Evolutionary conservation across 495 filamentous ascomycete genomes (phyloP), one percentile per base, ranked within the genome.

Genomic region (Penicillium pancosmium): DNA sequence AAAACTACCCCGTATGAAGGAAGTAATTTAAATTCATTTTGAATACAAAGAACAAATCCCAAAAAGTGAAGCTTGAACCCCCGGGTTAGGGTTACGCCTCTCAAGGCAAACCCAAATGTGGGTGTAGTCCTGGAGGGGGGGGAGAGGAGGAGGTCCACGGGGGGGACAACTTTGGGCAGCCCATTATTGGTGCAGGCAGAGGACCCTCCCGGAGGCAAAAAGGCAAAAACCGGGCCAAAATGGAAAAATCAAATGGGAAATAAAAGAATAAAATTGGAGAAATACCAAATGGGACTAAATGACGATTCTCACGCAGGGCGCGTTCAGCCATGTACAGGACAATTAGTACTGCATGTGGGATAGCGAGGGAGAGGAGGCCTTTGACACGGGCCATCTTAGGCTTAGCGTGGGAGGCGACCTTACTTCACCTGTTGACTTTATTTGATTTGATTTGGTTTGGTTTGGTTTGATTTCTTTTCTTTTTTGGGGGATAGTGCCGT

Each of bases 381-480:
- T 57, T 54, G 64, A 68, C 66, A 67, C 66, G 66, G 66, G 63
- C 65, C 64, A 67, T 46, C 59, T 47, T 38, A 23, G 64, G 66
- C 57, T 57, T 68, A 68, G 66, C 63, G 66, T 55, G 52, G 18
- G 25, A 60, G 50, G 27, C 52, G 57, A 64, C 60, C 63, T 66
- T 68, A 62, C 66, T 63, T 65, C 51, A 33, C 43, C 40, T 27
- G 21, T 16, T 44, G 8, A 1, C 9, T 48, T 25, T 19, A 9
- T 9, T 12, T 23, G 46, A 27, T 48, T 16, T 44, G 2, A 9
- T 25, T 48, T 25, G 44, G 6, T 8, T 12, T 25, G 44, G 6
- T 8, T 12, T 23, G 44, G 12, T 48, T 48, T 48, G 18, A 13
- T 13, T 5, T 48, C 16, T 18, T 44, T 16, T 44, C 7, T 16